phyloP scores from a whole-genome alignment of 2,329 filamentous ascomycete species.

The Xylariaceae sp. region DNA sequence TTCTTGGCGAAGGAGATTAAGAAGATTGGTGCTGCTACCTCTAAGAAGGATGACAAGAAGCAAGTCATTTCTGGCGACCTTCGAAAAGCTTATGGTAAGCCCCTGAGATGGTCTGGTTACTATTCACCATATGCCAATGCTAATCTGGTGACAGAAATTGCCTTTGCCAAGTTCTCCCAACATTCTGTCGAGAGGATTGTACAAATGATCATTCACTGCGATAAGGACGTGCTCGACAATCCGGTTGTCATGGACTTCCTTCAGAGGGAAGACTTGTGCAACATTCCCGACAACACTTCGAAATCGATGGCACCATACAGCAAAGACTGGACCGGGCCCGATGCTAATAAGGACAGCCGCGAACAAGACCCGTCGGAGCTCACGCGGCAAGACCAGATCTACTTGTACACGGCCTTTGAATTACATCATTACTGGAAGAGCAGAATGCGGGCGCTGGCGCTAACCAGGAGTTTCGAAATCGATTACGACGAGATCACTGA shows the following conservation, averaged over 20 bases:
- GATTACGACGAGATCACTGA: constrained; percentile 89
- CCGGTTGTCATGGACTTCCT: constrained; percentile 93
- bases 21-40: constrained; percentile 61
- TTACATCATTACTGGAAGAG: constrained; percentile 98
- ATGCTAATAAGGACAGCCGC: constrained; percentile 66
- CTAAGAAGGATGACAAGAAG: constrained; percentile 91
- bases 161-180: constrained; percentile 87
- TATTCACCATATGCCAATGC: not conserved
- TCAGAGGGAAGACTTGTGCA: constrained; percentile 86
- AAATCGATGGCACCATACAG: constrained; percentile 94
- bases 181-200: constrained; percentile 76
- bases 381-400: constrained; percentile 92
- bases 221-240: constrained; percentile 81
- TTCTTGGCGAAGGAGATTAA: constrained; percentile 98
- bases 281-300: constrained; percentile 79
- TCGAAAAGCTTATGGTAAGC: constrained; percentile 73
- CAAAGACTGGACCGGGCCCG: constrained; percentile 90
- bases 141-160: constrained; percentile 79
- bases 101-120: not conserved
- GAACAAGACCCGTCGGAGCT: constrained; percentile 84
- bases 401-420: constrained; percentile 86
- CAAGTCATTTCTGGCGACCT: constrained; percentile 90
- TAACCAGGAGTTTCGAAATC: constrained; percentile 74
- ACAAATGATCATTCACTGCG: constrained; percentile 92
- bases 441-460: constrained; percentile 80